Conservation (phyloP, 257 asterid genomes). For the Rehmannia glutinosa region DNA sequence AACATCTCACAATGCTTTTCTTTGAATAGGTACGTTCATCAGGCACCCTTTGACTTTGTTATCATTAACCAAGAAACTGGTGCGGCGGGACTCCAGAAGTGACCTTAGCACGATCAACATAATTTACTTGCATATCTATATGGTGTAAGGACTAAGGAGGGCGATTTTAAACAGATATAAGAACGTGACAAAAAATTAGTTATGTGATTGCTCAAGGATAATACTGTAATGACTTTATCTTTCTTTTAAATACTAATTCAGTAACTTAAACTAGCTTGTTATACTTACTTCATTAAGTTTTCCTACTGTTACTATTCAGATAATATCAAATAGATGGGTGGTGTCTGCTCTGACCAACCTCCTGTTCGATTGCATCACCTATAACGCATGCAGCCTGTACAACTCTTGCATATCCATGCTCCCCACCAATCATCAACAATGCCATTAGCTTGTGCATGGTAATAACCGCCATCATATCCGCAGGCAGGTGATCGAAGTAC, state of each 20-base stretch:
- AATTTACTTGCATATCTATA: neutral
- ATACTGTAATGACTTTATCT: neutral
- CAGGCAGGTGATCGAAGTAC: slow-evolving; percentile 68
- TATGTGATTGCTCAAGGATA: neutral
- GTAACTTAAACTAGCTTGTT: slow-evolving; percentile 13
- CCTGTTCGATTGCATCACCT: slow-evolving; percentile 89
- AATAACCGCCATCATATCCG: slow-evolving; percentile 87
- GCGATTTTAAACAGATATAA: neutral
- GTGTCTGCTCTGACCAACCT: slow-evolving; percentile 51
- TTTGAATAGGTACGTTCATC: neutral
- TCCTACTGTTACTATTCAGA: neutral
- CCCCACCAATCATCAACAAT: slow-evolving; percentile 73
- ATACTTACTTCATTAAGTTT: neutral
- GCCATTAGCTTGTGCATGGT: slow-evolving; percentile 86
- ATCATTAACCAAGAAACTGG: slow-evolving; percentile 2
- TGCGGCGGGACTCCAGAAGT: neutral
- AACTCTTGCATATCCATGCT: slow-evolving; percentile 63
- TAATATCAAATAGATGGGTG: neutral
- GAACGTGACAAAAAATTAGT: neutral
- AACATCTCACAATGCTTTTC: neutral
- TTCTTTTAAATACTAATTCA: neutral
- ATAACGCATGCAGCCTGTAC: slow-evolving; percentile 68
- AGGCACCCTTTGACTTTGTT: neutral
- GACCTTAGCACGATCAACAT: neutral
- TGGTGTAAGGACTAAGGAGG: neutral